phyloP scores from a whole-genome alignment of 2,329 filamentous ascomycete genomes.

The Calonectria pseudoreteaudii region DNA sequence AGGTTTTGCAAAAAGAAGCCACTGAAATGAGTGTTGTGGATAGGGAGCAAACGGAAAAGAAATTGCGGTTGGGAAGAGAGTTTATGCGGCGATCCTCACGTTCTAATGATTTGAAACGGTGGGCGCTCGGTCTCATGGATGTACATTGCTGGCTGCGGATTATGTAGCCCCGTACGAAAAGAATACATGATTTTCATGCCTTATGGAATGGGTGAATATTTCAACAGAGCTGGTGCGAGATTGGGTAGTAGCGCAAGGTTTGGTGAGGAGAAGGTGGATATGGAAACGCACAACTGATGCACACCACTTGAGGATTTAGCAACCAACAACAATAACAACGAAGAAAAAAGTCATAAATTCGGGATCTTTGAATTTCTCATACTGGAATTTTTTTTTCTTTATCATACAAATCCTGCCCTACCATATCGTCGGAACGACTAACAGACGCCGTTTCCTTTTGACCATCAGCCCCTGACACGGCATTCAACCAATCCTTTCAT shows the following conservation, averaged over 20 bases:
- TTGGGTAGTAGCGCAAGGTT: not conserved
- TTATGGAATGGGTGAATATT: not conserved
- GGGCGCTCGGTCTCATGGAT: constrained; percentile 34
- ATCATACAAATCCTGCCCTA: not conserved
- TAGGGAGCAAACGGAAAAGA: constrained; percentile 32
- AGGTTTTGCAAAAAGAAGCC: not conserved
- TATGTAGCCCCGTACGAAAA: constrained; percentile 38
- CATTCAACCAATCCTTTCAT: not conserved
- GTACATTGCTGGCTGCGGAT: constrained; percentile 30
- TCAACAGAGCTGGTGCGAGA: not conserved
- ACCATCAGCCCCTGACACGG: not conserved
- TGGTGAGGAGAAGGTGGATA: not conserved
- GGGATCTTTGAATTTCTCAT: not conserved
- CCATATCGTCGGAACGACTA: not conserved
- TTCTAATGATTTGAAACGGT: constrained; percentile 45
- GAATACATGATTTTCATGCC: constrained; percentile 39
- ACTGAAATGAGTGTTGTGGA: constrained; percentile 23
- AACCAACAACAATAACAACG: too few relatives aligned
- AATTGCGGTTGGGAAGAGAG: constrained; percentile 31
- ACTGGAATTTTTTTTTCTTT: not conserved
- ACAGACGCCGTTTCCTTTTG: not conserved
- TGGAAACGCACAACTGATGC: not conserved
- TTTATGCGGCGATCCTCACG: constrained; percentile 31
- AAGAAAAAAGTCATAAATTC: not conserved
- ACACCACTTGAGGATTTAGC: not conserved